phyloP scores from a whole-genome alignment of 176 grass and related monocot genomes.

The Oryza officinalis region DNA sequence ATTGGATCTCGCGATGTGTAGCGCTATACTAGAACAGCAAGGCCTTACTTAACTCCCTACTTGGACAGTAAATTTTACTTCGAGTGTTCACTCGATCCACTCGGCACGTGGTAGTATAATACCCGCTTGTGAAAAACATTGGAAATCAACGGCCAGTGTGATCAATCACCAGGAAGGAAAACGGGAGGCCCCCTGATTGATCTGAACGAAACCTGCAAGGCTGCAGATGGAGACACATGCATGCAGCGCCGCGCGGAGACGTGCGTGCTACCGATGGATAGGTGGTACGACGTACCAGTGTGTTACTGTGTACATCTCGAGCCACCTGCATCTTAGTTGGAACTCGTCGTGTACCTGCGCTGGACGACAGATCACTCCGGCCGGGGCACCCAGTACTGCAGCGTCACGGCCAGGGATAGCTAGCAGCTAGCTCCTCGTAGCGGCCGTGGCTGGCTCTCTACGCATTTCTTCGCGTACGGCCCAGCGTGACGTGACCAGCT shows the following conservation, averaged over 20 bases:
- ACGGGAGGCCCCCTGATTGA: background rate
- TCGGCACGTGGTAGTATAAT: background rate
- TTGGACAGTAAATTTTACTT: background rate
- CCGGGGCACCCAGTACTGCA: background rate
- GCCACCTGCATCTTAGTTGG: background rate
- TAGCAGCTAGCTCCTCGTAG: background rate
- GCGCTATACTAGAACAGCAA: background rate
- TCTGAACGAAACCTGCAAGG: background rate
- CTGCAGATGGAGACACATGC: background rate
- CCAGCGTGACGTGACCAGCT: background rate
- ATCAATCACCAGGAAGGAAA: no score
- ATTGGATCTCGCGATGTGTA: slow-evolving; percentile 4
- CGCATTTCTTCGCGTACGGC: background rate
- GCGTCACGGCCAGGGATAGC: background rate
- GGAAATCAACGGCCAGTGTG: background rate
- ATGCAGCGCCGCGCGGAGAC: background rate
- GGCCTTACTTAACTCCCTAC: background rate
- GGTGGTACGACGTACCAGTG: background rate
- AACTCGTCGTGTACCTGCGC: background rate
- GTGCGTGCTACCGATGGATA: background rate
- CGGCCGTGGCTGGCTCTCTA: background rate
- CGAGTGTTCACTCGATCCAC: background rate
- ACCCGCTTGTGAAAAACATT: no score
- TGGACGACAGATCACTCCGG: background rate
- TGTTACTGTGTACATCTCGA: background rate